These are phyloP conservation scores for Coprinellus aureogranulatus DNA, from an alignment of 768 basidiomycete genomes.

Conservation along the genomic window DNA sequence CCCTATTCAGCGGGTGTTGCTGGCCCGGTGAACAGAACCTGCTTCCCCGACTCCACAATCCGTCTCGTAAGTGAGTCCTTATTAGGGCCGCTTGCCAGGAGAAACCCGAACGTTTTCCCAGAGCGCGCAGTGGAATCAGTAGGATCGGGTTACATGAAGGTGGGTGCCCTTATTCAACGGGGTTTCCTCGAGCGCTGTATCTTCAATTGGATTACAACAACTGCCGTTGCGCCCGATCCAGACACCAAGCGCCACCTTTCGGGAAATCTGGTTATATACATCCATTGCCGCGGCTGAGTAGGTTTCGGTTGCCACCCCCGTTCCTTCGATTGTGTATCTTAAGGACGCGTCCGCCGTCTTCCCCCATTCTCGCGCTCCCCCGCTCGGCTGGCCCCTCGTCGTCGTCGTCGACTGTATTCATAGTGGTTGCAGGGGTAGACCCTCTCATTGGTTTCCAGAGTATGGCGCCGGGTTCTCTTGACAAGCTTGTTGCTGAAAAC, in stretches of 20 bases:
- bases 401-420: too few species aligned
- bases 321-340: not conserved
- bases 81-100: not conserved
- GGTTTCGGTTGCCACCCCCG: not conserved
- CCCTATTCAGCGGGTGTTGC: not conserved
- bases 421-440: too few species aligned
- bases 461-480: not conserved
- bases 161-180: not conserved
- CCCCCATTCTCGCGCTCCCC: too few species aligned
- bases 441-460: too few species aligned
- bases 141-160: not conserved
- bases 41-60: not conserved
- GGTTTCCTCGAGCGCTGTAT: not conserved
- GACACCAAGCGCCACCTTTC: not conserved
- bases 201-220: not conserved
- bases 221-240: too few species aligned
- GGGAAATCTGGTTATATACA: not conserved
- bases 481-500: conserved; percentile 1
- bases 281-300: not conserved
- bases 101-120: not conserved
- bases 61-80: not conserved
- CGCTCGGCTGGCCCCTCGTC: too few species aligned
- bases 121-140: not conserved
- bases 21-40: not conserved
- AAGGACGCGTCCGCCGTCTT: not conserved